Base-by-base conservation (phyloP, 139 green algal species). In the Parachlorella kessleri region DNA sequence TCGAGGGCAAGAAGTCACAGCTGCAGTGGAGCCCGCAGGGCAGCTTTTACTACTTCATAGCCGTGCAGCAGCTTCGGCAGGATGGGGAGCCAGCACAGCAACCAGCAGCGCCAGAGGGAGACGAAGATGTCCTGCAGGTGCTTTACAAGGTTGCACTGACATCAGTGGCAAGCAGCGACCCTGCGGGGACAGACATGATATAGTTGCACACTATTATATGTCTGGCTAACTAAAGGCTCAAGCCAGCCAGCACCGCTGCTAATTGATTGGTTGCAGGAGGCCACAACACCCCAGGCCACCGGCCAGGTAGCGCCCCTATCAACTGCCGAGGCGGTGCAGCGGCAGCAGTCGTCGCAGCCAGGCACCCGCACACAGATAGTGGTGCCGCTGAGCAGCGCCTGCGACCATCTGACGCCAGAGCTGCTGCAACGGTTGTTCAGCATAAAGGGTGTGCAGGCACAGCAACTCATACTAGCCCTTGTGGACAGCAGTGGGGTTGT, bases 401-500 rank as follows among this genome's bases (percentile, higher is more conserved):
- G 40, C 39, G 24, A 14, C 26, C 18, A 48, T 7, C 64, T 87
- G 30, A 84, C 77, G 2, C 82, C 82, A 2, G 26, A 41, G 37
- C 53, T 87, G 6, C 42, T 87, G 71, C 77, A 81, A 33, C 64
- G 65, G 1, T 26, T 87, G 10, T 87, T 83, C 36, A 30, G n/a
- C 40, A 78, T 86, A 37, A 36, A 59, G 36, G 65, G 78, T 37
- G 73, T 75, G 37, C 64, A 81, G 79, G 82, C 70, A 40, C 76
- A 80, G 53, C 77, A 83, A 72, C 70, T 83, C 55, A 59, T 79
- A 38, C 77, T 90, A 23, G 67, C 54, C 3, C 72, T 86, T 32
- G 80, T 87, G 1, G 84, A 85, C 40, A 40, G 35, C 1, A 82
- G 88, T 70, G 82, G 77, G 0, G 72, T 84, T 24, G 82, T 87